These are phyloP conservation scores for Pseudozyma tsukubaensis DNA, from an alignment of 1,284 basidiomycete genomes.

Conservation along the genomic window DNA sequence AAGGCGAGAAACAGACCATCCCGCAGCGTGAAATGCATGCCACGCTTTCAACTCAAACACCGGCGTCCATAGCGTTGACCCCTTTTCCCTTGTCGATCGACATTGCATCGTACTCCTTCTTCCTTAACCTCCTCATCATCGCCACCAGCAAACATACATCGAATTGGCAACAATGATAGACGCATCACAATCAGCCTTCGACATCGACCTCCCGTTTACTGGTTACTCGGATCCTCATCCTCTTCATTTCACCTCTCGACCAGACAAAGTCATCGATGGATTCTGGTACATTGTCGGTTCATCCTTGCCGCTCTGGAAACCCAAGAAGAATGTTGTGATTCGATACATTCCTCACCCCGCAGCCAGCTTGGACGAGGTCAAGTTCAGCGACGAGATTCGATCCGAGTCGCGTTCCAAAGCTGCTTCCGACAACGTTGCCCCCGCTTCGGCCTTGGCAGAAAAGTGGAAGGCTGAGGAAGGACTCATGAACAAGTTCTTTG, in stretches of 20 bases:
- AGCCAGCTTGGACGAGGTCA: constrained; percentile 22
- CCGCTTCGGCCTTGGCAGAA: constrained; percentile 8
- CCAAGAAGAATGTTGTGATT: constrained; percentile 50
- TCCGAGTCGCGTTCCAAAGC: constrained; percentile 36
- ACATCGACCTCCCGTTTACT: constrained; percentile 46
- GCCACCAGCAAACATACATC: not conserved
- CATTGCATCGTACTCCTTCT: no score
- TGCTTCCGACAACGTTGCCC: constrained; percentile 7
- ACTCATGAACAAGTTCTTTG: constrained; percentile 40
- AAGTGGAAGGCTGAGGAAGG: constrained; percentile 45
- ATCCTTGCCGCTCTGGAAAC: constrained; percentile 38
- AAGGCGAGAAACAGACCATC: no score
- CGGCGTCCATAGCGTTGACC: no score
- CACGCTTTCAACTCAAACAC: no score
- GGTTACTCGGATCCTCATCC: constrained; percentile 33
- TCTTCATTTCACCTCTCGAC: constrained; percentile 33
- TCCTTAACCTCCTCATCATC: not conserved
- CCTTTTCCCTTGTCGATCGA: no score
- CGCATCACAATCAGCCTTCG: constrained; percentile 18
- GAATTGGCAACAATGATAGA: constrained; percentile 1
- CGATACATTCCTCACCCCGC: constrained; percentile 33
- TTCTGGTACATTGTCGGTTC: constrained; percentile 51
- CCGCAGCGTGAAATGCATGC: no score
- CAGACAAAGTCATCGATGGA: constrained; percentile 22
- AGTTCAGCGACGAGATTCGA: constrained; percentile 48